A percentile compares a stretch with the other conserved stretches of the same genome.
Conservation (phyloP, 208 protist species). For the Endotrypanum monterogeii region DNA sequence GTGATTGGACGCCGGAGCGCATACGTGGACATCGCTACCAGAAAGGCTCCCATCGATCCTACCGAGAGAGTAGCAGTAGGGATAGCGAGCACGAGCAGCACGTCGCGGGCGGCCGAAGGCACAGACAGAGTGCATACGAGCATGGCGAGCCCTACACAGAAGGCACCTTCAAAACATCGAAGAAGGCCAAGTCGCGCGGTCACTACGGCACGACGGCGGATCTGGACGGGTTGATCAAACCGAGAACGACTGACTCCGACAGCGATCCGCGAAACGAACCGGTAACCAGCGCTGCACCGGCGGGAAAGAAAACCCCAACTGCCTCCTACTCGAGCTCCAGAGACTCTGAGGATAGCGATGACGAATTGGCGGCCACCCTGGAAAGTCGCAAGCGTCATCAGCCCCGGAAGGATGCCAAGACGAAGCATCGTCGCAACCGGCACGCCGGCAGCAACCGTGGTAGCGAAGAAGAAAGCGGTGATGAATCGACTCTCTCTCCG, state of each 20-base stretch:
- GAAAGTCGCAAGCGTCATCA: conserved; percentile 19
- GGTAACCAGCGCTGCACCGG: conserved; percentile 28
- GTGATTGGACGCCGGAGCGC: conserved; percentile 26
- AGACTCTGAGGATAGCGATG: conserved; percentile 8
- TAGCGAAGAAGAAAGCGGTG: neutral
- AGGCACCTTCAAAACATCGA: conserved; percentile 28
- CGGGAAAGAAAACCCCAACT: neutral
- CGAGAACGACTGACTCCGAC: neutral
- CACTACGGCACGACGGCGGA: conserved; percentile 13
- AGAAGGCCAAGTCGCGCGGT: conserved; percentile 16
- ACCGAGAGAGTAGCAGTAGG: conserved; percentile 1
- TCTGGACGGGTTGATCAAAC: conserved; percentile 13
- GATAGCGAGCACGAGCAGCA: conserved; percentile 4
- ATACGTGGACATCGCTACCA: neutral
- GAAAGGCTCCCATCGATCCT: neutral
- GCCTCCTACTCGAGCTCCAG: conserved; percentile 3
- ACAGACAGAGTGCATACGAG: conserved; percentile 7
- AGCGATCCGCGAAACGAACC: conserved; percentile 32
- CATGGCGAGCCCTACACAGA: conserved; percentile 39
- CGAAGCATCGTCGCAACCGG: neutral
- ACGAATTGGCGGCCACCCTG: conserved; percentile 27
- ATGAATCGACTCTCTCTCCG: neutral
- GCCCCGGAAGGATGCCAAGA: conserved; percentile 13
- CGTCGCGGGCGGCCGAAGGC: neutral
- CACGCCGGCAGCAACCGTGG: neutral